Base-by-base conservation (phyloP, 2,329 filamentous ascomycete species). In the Arthrobotrys sinensis region DNA sequence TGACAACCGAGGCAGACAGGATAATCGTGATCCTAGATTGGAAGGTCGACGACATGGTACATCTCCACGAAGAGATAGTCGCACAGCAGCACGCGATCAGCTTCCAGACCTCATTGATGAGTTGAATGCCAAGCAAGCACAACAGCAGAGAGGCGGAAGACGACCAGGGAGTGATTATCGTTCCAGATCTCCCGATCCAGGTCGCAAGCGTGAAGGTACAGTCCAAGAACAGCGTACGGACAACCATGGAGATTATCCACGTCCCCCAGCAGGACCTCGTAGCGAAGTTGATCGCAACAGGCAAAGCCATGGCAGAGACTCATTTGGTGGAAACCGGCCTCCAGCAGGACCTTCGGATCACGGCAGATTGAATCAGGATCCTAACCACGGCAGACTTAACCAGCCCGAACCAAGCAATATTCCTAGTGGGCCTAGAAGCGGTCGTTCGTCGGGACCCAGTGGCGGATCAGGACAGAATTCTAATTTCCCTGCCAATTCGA, bases 311-410 rank as follows among this genome's bases (percentile, higher is more conserved):
- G 45, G 63, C 28, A 71, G 70, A 55, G 80, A 80, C 5, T 79
- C 77, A n/a, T 80, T 80, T 46, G 73, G 70, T 11, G 64, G 63
- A 4, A 79, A 68, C 11, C n/a, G 77, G 53, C 60, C 66, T 36
- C 77, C 65, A 5, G 40, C 71, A 36, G 70, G 70, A 43, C 73
- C 73, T 36, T 70, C 72, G 6, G 79, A 78, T 32, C 73, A 79
- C 32, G 80, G 80, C n/a, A 67, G 79, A 43, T 63, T 79, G 16
- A 81, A 82, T 36, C 80, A 82, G 45, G 81, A 82, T 53, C 80
- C 80, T 1, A 82, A 82, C 40, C 81, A 82, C 43, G 81, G 81
- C 21, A 72, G 81, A 28, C 66, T 82, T 32, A 82, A 82, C 45
- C 81, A 80, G 10, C 81, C 81, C 1, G 80, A 81, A 21, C 48